Conservation (phyloP, 495 filamentous ascomycete species). For the Penicillium nucicola region DNA sequence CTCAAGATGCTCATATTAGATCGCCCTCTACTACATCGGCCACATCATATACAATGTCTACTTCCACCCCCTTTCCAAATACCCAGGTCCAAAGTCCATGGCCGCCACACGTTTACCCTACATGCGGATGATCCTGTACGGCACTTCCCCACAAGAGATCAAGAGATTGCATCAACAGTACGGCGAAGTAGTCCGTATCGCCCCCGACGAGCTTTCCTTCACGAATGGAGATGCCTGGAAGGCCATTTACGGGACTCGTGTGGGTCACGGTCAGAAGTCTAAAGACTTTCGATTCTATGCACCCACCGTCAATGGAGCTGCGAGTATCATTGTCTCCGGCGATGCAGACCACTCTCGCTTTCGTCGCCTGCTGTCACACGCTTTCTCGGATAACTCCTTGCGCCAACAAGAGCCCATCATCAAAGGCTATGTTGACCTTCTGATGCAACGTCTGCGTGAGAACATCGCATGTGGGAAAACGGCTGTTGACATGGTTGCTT, state of each 20-base stretch:
- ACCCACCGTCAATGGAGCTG: neutral
- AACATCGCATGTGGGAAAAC: conserved; percentile 8
- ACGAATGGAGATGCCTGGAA: conserved; percentile 49
- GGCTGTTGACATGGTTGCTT: conserved; percentile 44
- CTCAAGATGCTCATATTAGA: neutral
- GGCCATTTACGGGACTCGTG: conserved; percentile 50
- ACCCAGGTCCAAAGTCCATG: conserved; percentile 44
- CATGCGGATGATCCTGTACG: conserved; percentile 8
- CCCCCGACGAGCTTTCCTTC: conserved; percentile 50
- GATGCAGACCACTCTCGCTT: conserved; percentile 38
- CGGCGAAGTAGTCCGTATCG: conserved; percentile 49
- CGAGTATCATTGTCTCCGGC: conserved; percentile 28
- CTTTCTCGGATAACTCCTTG: conserved; percentile 47
- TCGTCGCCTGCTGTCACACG: conserved; percentile 47
- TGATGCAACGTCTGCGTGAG: conserved; percentile 44
- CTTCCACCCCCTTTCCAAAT: conserved; percentile 48
- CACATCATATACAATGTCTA: conserved; percentile 43
- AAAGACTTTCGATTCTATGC: conserved; percentile 18
- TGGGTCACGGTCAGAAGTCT: conserved; percentile 12
- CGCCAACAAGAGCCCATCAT: conserved; percentile 43
- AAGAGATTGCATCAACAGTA: conserved; percentile 33
- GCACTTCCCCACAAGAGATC: conserved; percentile 1
- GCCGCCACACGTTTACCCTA: conserved; percentile 20
- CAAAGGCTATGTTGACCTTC: conserved; percentile 41
- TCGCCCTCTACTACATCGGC: neutral